Percentiles rank a stretch among this genome's conserved stretches.
These are phyloP conservation scores for Escallonia rubra DNA, from an alignment of 129 eudicot species.

Conservation along the genomic window DNA sequence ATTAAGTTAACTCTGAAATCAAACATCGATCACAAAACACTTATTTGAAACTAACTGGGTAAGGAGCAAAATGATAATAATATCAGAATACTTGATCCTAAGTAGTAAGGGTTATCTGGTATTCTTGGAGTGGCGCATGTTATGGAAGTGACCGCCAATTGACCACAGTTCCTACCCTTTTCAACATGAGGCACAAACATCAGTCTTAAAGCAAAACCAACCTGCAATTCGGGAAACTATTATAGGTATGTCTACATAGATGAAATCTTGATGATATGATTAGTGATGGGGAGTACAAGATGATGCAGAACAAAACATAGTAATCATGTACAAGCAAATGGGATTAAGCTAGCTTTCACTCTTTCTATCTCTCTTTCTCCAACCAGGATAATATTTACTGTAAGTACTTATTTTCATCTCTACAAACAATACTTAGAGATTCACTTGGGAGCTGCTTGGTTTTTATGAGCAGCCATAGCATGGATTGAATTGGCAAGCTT, in stretches of 20 bases:
- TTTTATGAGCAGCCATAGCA: conserved; percentile 41
- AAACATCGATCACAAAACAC: no score
- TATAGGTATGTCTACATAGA: not conserved
- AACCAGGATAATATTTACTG: not conserved
- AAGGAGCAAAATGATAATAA: no score
- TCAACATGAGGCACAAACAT: no score
- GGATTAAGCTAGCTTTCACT: not conserved
- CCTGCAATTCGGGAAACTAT: not conserved
- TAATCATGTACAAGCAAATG: conserved; percentile 2
- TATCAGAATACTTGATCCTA: no score
- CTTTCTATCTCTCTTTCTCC: not conserved
- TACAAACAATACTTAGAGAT: not conserved
- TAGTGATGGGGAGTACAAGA: not conserved
- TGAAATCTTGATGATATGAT: not conserved
- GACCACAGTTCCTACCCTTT: no score
- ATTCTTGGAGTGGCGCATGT: no score
- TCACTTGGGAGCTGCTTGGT: conserved; percentile 14
- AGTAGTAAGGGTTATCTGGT: no score
- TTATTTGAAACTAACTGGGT: no score
- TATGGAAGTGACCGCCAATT: no score
- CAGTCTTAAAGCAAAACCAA: no score
- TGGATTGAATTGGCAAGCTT: conserved; percentile 60
- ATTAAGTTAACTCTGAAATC: no score
- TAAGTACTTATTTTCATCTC: not conserved
- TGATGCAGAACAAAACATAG: conserved; percentile 4